Base-by-base conservation (phyloP, 257 asterid genomes). In the Parsonsia alboflavescens region DNA sequence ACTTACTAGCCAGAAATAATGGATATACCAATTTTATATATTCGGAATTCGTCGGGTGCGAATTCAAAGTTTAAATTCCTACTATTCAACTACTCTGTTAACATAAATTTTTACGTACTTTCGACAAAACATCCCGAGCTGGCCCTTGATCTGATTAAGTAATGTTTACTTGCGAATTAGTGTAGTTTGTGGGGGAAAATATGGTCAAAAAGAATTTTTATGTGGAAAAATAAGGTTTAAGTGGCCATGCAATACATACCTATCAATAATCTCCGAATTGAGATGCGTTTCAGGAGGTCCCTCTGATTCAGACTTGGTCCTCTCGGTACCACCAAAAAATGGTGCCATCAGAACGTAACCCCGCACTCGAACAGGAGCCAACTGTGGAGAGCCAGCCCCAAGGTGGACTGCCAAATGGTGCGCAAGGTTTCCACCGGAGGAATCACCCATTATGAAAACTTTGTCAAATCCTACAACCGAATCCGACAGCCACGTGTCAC, bases 381-480 rank as follows among this genome's bases (percentile, higher is more conserved):
- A 1, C 0, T 44, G 85, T 53, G 82, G 83, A 2, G 93, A 86
- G 0, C 88, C 90, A 10, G 81, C 78, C 5, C 91, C 74, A 72
- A 90, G 85, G 79, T 82, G 81, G 76, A 88, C 87, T 57, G 96
- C 91, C 81, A 89, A 74, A 46, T 91, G 97, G 80, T 91, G 96
- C 33, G 96, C 96, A 73, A 89, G 62, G 82, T 83, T 89, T 71
- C 96, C 97, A 24, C 97, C 97, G 22, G 97, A 88, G 2, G 97
- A 91, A 74, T 91, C 97, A 0, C 97, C 97, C 70, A 86, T n/a
- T 2, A 91, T 66, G 54, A 84, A 91, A 67, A 88, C 94, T 73
- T 75, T 68, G 7, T 77, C 85, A 41, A 86, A 89, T 70, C 85
- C 91, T 13, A 88, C 58, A 1, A 7, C 19, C 17, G 84, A 83